Conservation (phyloP, 192 early-diverging fungal genomes). For the Rhizophagus clarus region DNA sequence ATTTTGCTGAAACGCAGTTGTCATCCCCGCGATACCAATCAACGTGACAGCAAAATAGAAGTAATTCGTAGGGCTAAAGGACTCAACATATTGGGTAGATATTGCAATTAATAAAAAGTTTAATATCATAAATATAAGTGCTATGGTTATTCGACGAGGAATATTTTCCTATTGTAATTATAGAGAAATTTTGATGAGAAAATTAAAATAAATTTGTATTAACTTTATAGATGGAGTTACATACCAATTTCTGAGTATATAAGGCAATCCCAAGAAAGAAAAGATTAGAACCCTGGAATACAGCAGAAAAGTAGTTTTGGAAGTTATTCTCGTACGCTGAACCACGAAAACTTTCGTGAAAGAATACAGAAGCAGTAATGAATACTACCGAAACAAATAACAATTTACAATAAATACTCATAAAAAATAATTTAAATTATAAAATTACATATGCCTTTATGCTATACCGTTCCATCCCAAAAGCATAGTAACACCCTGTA, state of each 20-base stretch:
- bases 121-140: constrained; percentile 56
- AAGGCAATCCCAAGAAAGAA: constrained; percentile 53
- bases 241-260: constrained; percentile 53
- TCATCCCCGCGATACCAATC: constrained; percentile 56
- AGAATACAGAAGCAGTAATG: constrained; percentile 79
- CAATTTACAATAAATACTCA: not conserved
- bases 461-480: constrained; percentile 75
- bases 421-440: not conserved
- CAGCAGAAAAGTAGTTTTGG: constrained; percentile 77
- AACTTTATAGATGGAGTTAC: not conserved
- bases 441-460: not conserved
- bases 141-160: constrained; percentile 41
- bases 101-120: constrained; percentile 55
- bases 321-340: constrained; percentile 64
- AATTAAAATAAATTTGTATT: not conserved
- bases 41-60: constrained; percentile 65
- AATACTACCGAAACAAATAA: constrained; percentile 48
- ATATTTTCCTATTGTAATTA: constrained; percentile 33
- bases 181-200: no score
- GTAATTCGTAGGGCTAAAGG: constrained; percentile 52
- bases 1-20: constrained; percentile 66
- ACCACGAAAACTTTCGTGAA: constrained; percentile 60
- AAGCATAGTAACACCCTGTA: constrained; percentile 76
- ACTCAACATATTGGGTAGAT: constrained; percentile 48
- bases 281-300: constrained; percentile 65